phyloP scores from a whole-genome alignment of 441 rosid species.

The Jatropha multifida region DNA sequence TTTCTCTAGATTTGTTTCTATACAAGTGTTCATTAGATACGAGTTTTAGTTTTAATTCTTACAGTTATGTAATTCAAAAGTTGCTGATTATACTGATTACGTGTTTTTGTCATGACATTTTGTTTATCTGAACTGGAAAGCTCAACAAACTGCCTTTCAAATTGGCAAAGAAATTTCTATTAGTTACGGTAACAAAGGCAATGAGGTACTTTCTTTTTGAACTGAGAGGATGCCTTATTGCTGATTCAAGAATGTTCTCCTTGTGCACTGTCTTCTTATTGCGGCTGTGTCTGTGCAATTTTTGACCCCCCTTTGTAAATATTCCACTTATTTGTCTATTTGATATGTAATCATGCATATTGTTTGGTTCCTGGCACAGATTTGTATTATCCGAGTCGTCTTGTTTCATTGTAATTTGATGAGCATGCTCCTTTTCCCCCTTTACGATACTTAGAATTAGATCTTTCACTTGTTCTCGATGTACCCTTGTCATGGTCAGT shows the following conservation, averaged over 20 bases:
- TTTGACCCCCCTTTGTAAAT: background rate
- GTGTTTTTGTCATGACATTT: constrained; percentile 8
- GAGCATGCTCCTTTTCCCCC: no score
- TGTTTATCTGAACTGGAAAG: constrained; percentile 39
- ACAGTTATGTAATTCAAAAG: background rate
- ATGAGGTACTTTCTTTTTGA: constrained; percentile 59
- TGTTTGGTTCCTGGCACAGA: background rate
- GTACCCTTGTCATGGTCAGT: background rate
- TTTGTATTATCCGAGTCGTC: background rate
- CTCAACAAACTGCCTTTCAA: constrained; percentile 41
- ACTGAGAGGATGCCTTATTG: constrained; percentile 4
- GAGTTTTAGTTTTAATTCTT: background rate
- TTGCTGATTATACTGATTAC: background rate
- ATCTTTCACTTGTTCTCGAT: background rate
- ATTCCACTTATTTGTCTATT: background rate
- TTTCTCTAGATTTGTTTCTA: background rate
- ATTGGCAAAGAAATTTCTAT: constrained; percentile 69
- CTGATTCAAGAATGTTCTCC: background rate
- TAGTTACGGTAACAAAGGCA: constrained; percentile 94
- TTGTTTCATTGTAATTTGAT: background rate
- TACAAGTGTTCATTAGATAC: background rate
- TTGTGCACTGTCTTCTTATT: background rate
- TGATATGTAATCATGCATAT: background rate
- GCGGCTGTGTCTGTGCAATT: background rate
- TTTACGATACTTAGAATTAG: background rate